Percentiles rank a stretch among this genome's conserved stretches.
These are phyloP conservation scores for Microdochium bolleyi DNA, from an alignment of 2,329 filamentous ascomycete species.

Conservation along the genomic window DNA sequence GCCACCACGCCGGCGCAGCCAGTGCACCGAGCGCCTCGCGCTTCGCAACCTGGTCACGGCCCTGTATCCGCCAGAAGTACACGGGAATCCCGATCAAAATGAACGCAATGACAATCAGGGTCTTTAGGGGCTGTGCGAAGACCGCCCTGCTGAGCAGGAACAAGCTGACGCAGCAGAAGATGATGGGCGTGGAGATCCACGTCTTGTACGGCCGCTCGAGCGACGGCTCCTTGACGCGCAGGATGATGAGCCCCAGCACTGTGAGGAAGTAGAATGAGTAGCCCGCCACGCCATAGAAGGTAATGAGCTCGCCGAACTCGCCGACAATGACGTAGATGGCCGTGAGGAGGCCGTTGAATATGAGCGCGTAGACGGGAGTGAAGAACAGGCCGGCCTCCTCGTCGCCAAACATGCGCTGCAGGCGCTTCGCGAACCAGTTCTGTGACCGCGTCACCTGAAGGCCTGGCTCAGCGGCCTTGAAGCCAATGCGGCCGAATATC, in stretches of 20 bases:
- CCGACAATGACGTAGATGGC: constrained; percentile 73
- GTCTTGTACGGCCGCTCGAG: constrained; percentile 89
- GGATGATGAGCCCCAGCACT: constrained; percentile 84
- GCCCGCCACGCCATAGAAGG: constrained; percentile 94
- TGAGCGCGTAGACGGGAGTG: constrained; percentile 88
- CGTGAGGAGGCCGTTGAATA: constrained; percentile 71
- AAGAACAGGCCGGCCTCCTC: constrained; percentile 75
- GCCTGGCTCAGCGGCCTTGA: constrained; percentile 37
- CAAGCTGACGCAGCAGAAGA: constrained; percentile 95
- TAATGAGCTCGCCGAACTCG: constrained; percentile 85
- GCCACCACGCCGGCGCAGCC: constrained; percentile 39
- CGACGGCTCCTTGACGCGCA: constrained; percentile 78
- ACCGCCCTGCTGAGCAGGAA: constrained; percentile 85
- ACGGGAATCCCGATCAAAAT: constrained; percentile 77
- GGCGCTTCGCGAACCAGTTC: constrained; percentile 48
- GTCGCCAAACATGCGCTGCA: constrained; percentile 64
- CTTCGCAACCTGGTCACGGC: constrained; percentile 45
- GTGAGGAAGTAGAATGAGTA: constrained; percentile 98
- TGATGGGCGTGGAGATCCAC: constrained; percentile 95
- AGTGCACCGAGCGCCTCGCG: constrained; percentile 26
- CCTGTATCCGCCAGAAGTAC: constrained; percentile 78
- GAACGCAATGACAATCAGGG: constrained; percentile 77
- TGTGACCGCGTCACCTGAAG: constrained; percentile 37
- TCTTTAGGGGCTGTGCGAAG: constrained; percentile 86
- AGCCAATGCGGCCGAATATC: constrained; percentile 75